phyloP scores from a whole-genome alignment of 495 filamentous ascomycete species.

The Podospora appendiculata region DNA sequence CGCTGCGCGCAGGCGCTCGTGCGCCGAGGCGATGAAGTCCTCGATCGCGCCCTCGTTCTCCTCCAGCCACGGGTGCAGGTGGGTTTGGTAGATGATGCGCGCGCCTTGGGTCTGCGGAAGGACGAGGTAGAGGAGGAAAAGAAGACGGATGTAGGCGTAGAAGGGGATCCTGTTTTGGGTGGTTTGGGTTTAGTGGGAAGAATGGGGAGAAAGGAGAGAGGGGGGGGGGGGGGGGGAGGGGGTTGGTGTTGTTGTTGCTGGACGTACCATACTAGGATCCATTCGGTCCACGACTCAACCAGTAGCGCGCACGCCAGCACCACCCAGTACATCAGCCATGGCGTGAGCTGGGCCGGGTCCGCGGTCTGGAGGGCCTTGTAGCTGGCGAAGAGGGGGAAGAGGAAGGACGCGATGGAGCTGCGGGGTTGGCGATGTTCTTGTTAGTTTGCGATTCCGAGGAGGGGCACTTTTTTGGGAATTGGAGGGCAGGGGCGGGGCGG shows the following conservation, averaged over 20 bases:
- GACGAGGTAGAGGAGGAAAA: conserved; percentile 88
- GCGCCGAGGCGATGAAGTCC: conserved; percentile 70
- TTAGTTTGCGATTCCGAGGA: neutral
- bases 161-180: conserved; percentile 65
- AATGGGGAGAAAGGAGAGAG: neutral
- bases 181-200: neutral
- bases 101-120: conserved; percentile 95
- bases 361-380: conserved; percentile 95
- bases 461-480: neutral
- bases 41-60: conserved; percentile 89
- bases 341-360: conserved; percentile 82
- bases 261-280: conserved; percentile 71
- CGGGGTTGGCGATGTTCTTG: neutral
- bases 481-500: conserved; percentile 1
- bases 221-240: too few relatives aligned
- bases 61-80: conserved; percentile 81
- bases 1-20: conserved; percentile 70
- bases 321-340: conserved; percentile 99
- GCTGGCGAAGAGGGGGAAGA: conserved; percentile 94
- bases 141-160: conserved; percentile 85
- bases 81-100: conserved; percentile 69
- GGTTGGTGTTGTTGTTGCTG: too few relatives aligned
- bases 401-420: conserved; percentile 80
- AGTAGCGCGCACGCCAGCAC: conserved; percentile 74
- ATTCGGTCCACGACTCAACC: conserved; percentile 79